A percentile compares a stretch with the other conserved stretches of the same genome.
These are phyloP conservation scores for Xylaria telfairii DNA, from an alignment of 495 filamentous ascomycete genomes.

Conservation along the genomic window DNA sequence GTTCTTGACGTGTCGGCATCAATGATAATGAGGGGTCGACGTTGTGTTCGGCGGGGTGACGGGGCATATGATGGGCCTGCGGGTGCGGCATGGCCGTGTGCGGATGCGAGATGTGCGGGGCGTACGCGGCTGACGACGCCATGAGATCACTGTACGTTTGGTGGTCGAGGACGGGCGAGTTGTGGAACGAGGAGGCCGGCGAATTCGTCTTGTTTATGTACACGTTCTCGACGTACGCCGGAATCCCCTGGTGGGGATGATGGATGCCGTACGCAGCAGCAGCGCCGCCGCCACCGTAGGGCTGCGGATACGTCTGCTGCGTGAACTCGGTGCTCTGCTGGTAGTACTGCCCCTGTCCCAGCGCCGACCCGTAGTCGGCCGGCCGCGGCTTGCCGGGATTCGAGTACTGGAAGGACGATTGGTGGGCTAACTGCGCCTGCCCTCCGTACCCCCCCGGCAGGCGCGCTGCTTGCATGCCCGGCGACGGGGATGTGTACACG, in stretches of 20 bases:
- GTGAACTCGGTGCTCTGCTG: slow-evolving; percentile 49
- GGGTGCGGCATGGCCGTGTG: slow-evolving; percentile 27
- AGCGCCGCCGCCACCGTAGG: slow-evolving; percentile 23
- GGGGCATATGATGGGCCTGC: slow-evolving; percentile 19
- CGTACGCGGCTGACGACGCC: slow-evolving; percentile 6
- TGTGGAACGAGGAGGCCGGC: slow-evolving; percentile 46
- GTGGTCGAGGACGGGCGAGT: slow-evolving; percentile 39
- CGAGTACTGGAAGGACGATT: slow-evolving; percentile 65
- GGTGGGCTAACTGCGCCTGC: slow-evolving; percentile 17
- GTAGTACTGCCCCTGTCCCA: slow-evolving; percentile 66
- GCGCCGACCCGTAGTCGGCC: slow-evolving; percentile 56
- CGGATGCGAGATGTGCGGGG: slow-evolving; percentile 32
- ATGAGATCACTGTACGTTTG: slow-evolving; percentile 24
- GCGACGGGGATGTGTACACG: slow-evolving; percentile 40
- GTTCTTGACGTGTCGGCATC: slow-evolving; percentile 23
- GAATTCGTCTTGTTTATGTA: slow-evolving; percentile 47
- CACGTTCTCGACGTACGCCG: slow-evolving; percentile 44
- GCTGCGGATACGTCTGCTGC: slow-evolving; percentile 32
- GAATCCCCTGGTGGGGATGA: slow-evolving; percentile 24
- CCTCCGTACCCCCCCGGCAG: slow-evolving; percentile 27
- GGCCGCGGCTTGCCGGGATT: slow-evolving; percentile 68
- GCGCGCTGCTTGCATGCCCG: slow-evolving; percentile 3
- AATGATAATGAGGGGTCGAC: slow-evolving; percentile 37
- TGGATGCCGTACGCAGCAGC: slow-evolving; percentile 7
- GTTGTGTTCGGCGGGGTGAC: slow-evolving; percentile 24